Evolutionary conservation across 2,329 filamentous ascomycete species (phyloP).

Genomic region (Hymenotorrendiella dingleyae): DNA sequence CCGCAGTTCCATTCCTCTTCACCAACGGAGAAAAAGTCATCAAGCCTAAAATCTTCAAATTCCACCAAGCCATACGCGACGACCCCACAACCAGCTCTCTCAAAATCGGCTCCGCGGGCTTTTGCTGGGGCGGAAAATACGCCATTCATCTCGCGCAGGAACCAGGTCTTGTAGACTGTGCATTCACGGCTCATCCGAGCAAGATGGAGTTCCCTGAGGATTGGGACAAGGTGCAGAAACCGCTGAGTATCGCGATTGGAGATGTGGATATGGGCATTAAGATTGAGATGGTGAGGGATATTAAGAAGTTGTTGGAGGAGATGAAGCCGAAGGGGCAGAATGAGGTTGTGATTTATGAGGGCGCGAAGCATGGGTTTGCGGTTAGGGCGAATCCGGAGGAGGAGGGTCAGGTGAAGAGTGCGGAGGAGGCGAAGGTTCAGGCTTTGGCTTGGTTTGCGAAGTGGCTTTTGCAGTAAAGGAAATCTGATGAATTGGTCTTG

Average conservation of each 20-base stretch:
- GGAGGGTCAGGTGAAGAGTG: conserved; percentile 29
- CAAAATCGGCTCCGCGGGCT: conserved; percentile 49
- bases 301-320: conserved; percentile 20
- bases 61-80: conserved; percentile 34
- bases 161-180: conserved; percentile 40
- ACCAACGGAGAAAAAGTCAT: conserved; percentile 23
- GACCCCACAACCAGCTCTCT: conserved; percentile 24
- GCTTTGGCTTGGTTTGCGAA: conserved; percentile 34
- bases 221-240: conserved; percentile 34
- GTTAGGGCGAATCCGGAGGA: conserved; percentile 32
- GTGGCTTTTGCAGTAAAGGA: too few species aligned
- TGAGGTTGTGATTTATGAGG: conserved; percentile 32
- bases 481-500: too few species aligned
- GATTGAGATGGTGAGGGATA: conserved; percentile 12
- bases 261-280: conserved; percentile 37
- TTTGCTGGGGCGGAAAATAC: conserved; percentile 59
- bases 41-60: conserved; percentile 33
- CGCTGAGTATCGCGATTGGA: conserved; percentile 40
- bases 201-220: conserved; percentile 41
- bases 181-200: conserved; percentile 46
- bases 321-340: conserved; percentile 22
- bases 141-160: conserved; percentile 40
- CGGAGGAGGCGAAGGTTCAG: conserved; percentile 34
- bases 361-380: conserved; percentile 38
- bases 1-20: conserved; percentile 23